Evolutionary conservation across 2,329 filamentous ascomycete species (phyloP).

Genomic region (Epichloe aotearoae): DNA sequence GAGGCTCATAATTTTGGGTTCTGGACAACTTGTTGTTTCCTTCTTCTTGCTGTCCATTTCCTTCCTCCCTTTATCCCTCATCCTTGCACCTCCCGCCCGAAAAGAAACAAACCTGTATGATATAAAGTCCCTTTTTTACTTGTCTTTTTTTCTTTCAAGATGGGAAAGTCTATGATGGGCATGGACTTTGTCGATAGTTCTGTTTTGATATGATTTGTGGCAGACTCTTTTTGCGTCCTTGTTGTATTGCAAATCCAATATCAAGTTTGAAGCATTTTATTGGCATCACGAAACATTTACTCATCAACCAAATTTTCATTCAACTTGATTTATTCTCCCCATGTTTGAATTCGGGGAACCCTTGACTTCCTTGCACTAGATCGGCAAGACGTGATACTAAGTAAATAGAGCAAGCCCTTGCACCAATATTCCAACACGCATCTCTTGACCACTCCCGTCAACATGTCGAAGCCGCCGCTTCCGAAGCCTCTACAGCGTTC

Average conservation of each 20-base stretch:
- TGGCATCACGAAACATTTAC: no score
- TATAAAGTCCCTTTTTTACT: not conserved
- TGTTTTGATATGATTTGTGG: slow-evolving; percentile 3
- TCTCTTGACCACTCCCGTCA: no score
- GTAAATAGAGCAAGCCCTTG: no score
- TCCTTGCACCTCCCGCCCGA: not conserved
- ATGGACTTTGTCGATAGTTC: slow-evolving; percentile 6
- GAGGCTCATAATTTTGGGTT: slow-evolving; percentile 1
- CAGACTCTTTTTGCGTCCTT: not conserved
- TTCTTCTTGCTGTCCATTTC: not conserved
- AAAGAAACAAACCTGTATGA: not conserved
- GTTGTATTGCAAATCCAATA: not conserved
- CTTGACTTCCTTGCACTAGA: no score
- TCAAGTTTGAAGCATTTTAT: no score
- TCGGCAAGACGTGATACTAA: no score
- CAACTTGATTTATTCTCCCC: no score
- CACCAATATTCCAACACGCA: no score
- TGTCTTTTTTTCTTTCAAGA: not conserved
- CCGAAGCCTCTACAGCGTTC: no score
- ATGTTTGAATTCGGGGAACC: no score
- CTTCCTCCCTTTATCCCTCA: not conserved
- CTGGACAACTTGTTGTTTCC: not conserved
- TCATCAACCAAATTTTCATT: no score
- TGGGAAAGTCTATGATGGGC: not conserved
- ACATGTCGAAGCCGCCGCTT: no score